Percentiles rank a stretch among this genome's conserved stretches.
These are phyloP conservation scores for Benincasa hispida DNA, from an alignment of 306 rosid species.

Conservation along the genomic window DNA sequence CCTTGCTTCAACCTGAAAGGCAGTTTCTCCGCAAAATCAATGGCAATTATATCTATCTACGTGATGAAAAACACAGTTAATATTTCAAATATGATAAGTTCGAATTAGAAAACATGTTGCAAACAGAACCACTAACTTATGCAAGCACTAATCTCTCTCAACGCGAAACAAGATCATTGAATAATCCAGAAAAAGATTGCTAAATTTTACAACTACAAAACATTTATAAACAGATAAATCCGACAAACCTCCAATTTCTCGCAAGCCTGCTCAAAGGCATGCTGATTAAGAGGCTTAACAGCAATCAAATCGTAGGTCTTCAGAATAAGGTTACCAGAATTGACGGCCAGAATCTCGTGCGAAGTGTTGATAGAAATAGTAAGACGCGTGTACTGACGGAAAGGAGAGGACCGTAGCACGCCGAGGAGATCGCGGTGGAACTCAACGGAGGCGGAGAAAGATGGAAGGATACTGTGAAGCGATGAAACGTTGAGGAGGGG, in stretches of 20 bases:
- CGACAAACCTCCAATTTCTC: conserved; percentile 56
- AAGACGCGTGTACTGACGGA: conserved; percentile 84
- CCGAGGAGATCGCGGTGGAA: conserved; percentile 67
- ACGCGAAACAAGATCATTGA: background rate
- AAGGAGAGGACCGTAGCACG: conserved; percentile 43
- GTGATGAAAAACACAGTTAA: conserved; percentile 8
- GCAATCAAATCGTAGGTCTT: conserved; percentile 76
- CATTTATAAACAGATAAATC: background rate
- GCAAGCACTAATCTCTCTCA: background rate
- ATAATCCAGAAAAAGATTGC: background rate
- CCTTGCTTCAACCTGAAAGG: conserved; percentile 64
- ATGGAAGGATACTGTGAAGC: conserved; percentile 54
- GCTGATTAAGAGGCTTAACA: conserved; percentile 53
- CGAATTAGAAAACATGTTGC: background rate
- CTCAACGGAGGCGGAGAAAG: conserved; percentile 42
- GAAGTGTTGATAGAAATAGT: conserved; percentile 41
- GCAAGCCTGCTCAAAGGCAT: conserved; percentile 57
- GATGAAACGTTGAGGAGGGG: conserved; percentile 42
- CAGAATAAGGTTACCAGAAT: conserved; percentile 65
- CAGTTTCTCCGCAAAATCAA: conserved; percentile 56
- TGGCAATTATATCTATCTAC: conserved; percentile 70
- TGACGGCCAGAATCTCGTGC: conserved; percentile 40
- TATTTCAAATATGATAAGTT: background rate
- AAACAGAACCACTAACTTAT: background rate
- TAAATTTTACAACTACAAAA: background rate